Conservation (phyloP, 192 early-diverging fungal genomes). For the Piromyces finnis region DNA sequence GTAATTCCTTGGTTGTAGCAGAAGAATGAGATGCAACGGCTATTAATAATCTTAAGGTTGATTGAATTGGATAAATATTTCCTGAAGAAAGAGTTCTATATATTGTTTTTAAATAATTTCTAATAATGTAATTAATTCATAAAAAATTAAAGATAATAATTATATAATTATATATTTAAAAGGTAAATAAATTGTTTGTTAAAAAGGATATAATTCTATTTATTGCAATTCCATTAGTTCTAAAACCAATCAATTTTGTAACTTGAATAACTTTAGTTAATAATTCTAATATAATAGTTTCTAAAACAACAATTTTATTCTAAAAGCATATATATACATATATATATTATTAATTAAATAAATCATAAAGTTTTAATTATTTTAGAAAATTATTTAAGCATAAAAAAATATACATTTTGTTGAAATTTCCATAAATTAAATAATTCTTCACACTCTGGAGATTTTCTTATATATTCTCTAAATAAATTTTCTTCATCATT, state of each 20-base stretch:
- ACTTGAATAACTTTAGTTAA: slow-evolving; percentile 34
- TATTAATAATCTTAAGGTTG: slow-evolving; percentile 37
- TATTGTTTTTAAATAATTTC: slow-evolving; percentile 42
- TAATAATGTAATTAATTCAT: slow-evolving; percentile 23
- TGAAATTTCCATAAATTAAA: background rate
- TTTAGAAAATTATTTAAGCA: no score
- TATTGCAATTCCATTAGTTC: slow-evolving; percentile 12
- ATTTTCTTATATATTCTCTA: background rate
- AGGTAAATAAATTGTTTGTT: no score
- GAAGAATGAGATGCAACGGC: slow-evolving; percentile 35
- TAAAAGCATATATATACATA: slow-evolving; percentile 12
- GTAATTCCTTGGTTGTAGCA: slow-evolving; percentile 41
- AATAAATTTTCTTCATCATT: background rate
- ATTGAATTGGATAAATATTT: slow-evolving; percentile 34
- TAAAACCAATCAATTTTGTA: slow-evolving; percentile 14
- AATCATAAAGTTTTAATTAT: no score
- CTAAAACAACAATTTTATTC: slow-evolving; percentile 28
- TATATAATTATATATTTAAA: no score
- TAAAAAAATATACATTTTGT: background rate
- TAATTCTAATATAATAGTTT: slow-evolving; percentile 32
- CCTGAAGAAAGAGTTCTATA: slow-evolving; percentile 42
- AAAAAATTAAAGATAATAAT: no score
- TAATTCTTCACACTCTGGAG: background rate
- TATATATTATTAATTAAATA: background rate
- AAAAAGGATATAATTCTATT: background rate